These are phyloP conservation scores for Aspergillus alliaceus DNA, from an alignment of 2,329 filamentous ascomycete species.

Conservation along the genomic window DNA sequence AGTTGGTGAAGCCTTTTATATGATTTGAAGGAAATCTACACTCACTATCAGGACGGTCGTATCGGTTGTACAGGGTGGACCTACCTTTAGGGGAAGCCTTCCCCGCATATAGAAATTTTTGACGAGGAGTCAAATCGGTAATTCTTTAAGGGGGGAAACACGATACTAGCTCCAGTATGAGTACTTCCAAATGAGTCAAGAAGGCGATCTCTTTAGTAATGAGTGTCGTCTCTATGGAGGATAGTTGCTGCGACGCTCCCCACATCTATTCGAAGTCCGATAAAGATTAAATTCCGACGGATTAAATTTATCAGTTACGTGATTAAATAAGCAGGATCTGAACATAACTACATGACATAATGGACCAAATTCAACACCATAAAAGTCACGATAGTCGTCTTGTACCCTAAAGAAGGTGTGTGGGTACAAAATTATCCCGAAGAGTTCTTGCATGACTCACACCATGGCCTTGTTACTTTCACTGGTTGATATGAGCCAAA, in stretches of 20 bases:
- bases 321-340: not conserved
- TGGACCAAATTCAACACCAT: not conserved
- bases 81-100: slow-evolving; percentile 5
- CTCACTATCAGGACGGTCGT: not conserved
- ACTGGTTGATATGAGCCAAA: not conserved
- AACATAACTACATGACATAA: not conserved
- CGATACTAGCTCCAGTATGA: not conserved
- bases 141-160: not conserved
- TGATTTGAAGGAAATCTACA: not conserved
- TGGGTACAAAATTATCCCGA: not conserved
- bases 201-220: slow-evolving; percentile 1
- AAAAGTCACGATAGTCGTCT: not conserved
- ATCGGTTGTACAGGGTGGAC: slow-evolving; percentile 1
- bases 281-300: no score
- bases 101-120: slow-evolving; percentile 1
- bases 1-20: not conserved
- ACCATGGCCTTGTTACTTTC: not conserved
- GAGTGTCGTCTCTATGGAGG: not conserved
- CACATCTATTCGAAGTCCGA: no score
- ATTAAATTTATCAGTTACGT: no score
- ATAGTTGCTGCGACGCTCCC: no score
- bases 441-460: not conserved
- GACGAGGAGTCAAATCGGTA: not conserved
- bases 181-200: not conserved
- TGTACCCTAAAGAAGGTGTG: not conserved